Conservation (phyloP, 2,329 filamentous ascomycete genomes). For the Colletotrichum salicis region DNA sequence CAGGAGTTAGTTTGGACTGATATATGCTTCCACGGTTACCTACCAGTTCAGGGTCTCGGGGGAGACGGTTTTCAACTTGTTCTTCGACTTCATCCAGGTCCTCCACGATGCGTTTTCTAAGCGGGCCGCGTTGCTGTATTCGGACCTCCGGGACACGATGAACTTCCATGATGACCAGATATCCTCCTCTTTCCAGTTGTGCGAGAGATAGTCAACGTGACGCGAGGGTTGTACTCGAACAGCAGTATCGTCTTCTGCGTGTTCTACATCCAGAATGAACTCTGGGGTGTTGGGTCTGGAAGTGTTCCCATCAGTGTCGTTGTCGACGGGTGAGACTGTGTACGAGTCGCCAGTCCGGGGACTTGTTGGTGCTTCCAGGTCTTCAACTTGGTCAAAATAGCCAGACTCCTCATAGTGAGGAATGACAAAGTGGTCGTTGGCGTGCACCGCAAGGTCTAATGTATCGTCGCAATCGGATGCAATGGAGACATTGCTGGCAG, state of each 20-base stretch:
- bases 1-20: conserved; percentile 24
- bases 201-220: conserved; percentile 95
- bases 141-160: conserved; percentile 80
- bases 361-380: conserved; percentile 62
- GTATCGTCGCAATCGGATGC: conserved; percentile 66
- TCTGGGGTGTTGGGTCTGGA: conserved; percentile 69
- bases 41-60: conserved; percentile 95
- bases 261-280: conserved; percentile 53
- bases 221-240: conserved; percentile 80
- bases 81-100: conserved; percentile 94
- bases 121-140: conserved; percentile 83
- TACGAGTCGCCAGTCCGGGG: conserved; percentile 62
- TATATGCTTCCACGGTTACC: conserved; percentile 44
- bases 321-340: conserved; percentile 63
- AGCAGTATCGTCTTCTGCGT: conserved; percentile 83
- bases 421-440: conserved; percentile 60
- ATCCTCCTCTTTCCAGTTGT: conserved; percentile 94
- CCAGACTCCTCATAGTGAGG: conserved; percentile 58
- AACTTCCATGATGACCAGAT: conserved; percentile 98
- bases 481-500: conserved; percentile 71
- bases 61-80: conserved; percentile 85
- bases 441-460: conserved; percentile 53
- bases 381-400: conserved; percentile 58
- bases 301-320: conserved; percentile 61
- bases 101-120: conserved; percentile 97